Evolutionary conservation across 495 filamentous ascomycete genomes (phyloP), one percentile per base, ranked within the genome.

Genomic region (Penicillium pancosmium): DNA sequence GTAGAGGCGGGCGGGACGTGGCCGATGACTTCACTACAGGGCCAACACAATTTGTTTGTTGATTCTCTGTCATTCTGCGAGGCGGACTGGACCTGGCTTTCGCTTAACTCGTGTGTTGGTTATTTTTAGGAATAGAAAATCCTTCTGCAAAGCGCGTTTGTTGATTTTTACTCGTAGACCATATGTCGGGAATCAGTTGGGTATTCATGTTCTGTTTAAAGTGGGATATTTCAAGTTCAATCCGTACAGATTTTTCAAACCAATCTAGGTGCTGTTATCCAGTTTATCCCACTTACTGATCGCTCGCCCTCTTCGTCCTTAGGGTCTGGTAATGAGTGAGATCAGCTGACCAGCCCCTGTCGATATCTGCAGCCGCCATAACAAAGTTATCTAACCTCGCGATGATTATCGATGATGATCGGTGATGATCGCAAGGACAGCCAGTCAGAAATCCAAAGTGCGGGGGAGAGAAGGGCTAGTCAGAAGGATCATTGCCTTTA

Each of bases 401-500:
- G n/a, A 16, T 27, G 10, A 25, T 4, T 1, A 27, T 27, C 40
- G 27, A 11, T 43, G 23, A n/a, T n/a, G n/a, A n/a, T n/a, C n/a
- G n/a, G n/a, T n/a, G n/a, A 34, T 23, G 49, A 55, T 34, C 2
- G 27, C 19, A 12, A n/a, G 36, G 36, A 35, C 44, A 57, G 51
- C 59, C 63, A 63, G 44, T 59, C 31, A 57, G 31, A 59, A 48
- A 19, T 27, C 2, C 16, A 40, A 3, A 27, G 31, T 33, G 13
- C 35, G 51, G 48, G 34, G 50, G 10, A 2, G n/a, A 36, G 55
- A 12, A 38, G 36, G 36, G 15, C 36, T 38, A 38, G 15, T n/a
- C 5, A 38, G 36, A 13, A 38, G 36, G 56, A 64, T 61, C 61
- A 57, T 63, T 62, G 48, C 59, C 57, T 19, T 52, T 63, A n/a